These are phyloP conservation scores for Pseudogymnoascus sp. DNA, from an alignment of 2,329 filamentous ascomycete species.

Conservation along the genomic window DNA sequence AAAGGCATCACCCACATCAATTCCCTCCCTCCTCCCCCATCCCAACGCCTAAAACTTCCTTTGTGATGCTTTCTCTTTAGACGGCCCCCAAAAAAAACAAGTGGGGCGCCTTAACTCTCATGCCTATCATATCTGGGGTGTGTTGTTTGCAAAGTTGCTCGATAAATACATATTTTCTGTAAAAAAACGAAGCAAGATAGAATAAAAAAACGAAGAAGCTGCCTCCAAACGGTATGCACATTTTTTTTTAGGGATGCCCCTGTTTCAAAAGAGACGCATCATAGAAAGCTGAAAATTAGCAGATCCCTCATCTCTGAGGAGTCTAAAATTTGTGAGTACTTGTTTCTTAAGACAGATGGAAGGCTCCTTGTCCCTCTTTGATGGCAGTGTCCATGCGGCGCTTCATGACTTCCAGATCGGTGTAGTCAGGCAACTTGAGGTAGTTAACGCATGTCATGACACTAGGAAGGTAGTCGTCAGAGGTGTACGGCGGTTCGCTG, in stretches of 20 bases:
- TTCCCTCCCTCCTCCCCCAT: not conserved
- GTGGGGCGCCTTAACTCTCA: not conserved
- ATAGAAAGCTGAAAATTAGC: not conserved
- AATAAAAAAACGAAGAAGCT: slow-evolving; percentile 12
- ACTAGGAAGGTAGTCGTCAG: slow-evolving; percentile 96
- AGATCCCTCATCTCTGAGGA: not conserved
- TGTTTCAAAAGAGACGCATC: not conserved
- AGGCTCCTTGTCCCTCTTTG: slow-evolving; percentile 92
- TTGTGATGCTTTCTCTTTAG: not conserved
- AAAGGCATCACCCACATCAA: not conserved
- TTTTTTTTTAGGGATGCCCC: not conserved
- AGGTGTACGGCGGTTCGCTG: slow-evolving; percentile 86
- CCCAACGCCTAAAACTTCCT: slow-evolving; percentile 5
- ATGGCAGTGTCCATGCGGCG: slow-evolving; percentile 78
- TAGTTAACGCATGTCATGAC: slow-evolving; percentile 99
- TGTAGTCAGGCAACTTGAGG: slow-evolving; percentile 94
- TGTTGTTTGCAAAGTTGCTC: not conserved
- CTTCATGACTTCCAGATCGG: slow-evolving; percentile 65
- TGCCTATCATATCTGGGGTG: not conserved
- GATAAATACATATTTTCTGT: slow-evolving; percentile 6
- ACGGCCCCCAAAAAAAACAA: not conserved
- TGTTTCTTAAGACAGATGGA: slow-evolving; percentile 71
- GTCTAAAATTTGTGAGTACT: slow-evolving; percentile 11
- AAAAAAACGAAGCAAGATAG: not conserved
- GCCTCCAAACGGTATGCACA: slow-evolving; percentile 4